These are phyloP conservation scores for Oxyria digyna DNA, from an alignment of 148 eudicot genomes.

Conservation along the genomic window DNA sequence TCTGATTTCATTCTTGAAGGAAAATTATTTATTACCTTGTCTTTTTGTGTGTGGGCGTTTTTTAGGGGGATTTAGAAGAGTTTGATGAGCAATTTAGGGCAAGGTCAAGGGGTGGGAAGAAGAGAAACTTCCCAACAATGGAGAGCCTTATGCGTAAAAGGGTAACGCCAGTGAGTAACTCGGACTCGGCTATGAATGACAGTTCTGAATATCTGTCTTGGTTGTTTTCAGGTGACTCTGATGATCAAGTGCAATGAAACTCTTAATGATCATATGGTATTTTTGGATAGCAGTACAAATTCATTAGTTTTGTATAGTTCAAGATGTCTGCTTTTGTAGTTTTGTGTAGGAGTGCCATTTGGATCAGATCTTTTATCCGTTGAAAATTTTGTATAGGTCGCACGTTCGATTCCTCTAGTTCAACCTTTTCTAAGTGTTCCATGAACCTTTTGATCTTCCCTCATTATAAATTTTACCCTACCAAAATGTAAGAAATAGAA, in stretches of 20 bases:
- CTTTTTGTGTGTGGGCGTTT: not conserved
- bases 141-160: constrained; percentile 30
- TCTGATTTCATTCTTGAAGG: not conserved
- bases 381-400: too few relatives aligned
- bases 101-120: constrained; percentile 25
- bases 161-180: constrained; percentile 15
- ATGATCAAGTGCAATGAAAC: not conserved
- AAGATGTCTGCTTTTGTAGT: too few relatives aligned
- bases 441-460: too few relatives aligned
- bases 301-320: not conserved
- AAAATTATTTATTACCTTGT: not conserved
- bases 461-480: too few relatives aligned
- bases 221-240: constrained; percentile 21
- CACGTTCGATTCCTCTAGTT: too few relatives aligned
- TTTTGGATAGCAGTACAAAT: not conserved
- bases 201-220: constrained; percentile 22
- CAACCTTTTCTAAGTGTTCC: too few relatives aligned
- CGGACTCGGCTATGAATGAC: constrained; percentile 6
- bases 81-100: constrained; percentile 28
- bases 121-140: constrained; percentile 19
- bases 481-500: too few relatives aligned
- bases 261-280: not conserved
- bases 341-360: too few relatives aligned
- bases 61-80: constrained; percentile 34
- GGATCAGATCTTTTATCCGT: too few relatives aligned